phyloP scores from a whole-genome alignment of 352 stramenopile genomes.

The Globisporangium abappressorium region DNA sequence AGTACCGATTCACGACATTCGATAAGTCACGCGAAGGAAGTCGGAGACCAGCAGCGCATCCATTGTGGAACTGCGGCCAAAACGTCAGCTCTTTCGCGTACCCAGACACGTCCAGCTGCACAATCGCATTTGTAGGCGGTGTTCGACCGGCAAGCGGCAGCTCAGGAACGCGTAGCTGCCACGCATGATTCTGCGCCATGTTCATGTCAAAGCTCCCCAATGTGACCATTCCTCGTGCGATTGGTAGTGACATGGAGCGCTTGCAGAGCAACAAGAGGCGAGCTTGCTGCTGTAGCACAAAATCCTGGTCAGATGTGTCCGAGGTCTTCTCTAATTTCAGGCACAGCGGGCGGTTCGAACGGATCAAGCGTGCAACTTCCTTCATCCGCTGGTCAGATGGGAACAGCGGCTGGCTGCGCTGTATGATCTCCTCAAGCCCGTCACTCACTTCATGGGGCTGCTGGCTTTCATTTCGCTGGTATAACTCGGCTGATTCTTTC shows the following conservation, averaged over 20 bases:
- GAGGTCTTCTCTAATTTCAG: conserved; percentile 67
- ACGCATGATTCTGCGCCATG: conserved; percentile 71
- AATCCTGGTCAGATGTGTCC: conserved; percentile 71
- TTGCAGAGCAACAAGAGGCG: conserved; percentile 94
- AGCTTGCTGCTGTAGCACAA: conserved; percentile 89
- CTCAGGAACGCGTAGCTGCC: conserved; percentile 87
- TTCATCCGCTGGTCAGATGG: conserved; percentile 74
- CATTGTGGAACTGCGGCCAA: conserved; percentile 99
- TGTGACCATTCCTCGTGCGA: conserved; percentile 97
- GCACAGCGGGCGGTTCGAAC: conserved; percentile 67
- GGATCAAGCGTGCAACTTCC: conserved; percentile 75
- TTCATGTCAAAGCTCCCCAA: conserved; percentile 87
- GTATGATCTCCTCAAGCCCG: conserved; percentile 62
- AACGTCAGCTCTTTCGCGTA: conserved; percentile 89
- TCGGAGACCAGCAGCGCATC: conserved; percentile 93
- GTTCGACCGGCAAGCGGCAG: conserved; percentile 93
- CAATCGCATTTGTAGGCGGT: conserved; percentile 91
- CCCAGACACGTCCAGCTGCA: conserved; percentile 91
- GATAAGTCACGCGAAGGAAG: conserved; percentile 71
- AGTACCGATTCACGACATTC: conserved; percentile 92
- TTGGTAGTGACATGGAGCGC: conserved; percentile 89
- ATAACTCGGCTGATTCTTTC: conserved; percentile 12
- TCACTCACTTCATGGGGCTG: conserved; percentile 35
- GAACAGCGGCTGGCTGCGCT: conserved; percentile 57
- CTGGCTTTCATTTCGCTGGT: conserved; percentile 19